Percentiles rank a stretch among this genome's conserved stretches.
Conservation (phyloP, 768 basidiomycete genomes). For the Podaxis rugospora region DNA sequence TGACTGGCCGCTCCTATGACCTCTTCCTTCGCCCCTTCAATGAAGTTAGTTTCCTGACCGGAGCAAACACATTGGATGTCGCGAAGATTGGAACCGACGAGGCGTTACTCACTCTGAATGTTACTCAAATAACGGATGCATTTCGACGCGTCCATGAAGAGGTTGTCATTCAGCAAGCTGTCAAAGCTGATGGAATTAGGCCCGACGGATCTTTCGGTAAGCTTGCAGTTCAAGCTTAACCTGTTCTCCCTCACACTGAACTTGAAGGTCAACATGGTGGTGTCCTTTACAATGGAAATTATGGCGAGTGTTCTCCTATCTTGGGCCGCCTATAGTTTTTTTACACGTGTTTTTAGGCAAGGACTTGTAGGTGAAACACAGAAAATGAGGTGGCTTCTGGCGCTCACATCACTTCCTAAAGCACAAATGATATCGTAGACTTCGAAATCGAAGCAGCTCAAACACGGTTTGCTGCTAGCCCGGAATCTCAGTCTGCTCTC, state of each 20-base stretch:
- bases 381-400: background rate
- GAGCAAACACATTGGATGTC: slow-evolving; percentile 65
- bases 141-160: slow-evolving; percentile 49
- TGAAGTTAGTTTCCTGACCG: slow-evolving; percentile 47
- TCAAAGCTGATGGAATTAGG: slow-evolving; percentile 58
- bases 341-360: slow-evolving; percentile 26
- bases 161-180: slow-evolving; percentile 40
- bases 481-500: slow-evolving; percentile 41
- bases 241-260: background rate
- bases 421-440: slow-evolving; percentile 57
- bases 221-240: background rate
- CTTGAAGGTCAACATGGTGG: slow-evolving; percentile 50
- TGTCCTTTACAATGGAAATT: slow-evolving; percentile 70
- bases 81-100: slow-evolving; percentile 57
- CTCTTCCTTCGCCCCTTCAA: slow-evolving; percentile 39
- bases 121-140: slow-evolving; percentile 42
- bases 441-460: slow-evolving; percentile 58
- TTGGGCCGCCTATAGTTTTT: background rate
- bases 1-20: slow-evolving; percentile 47
- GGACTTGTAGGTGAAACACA: slow-evolving; percentile 27
- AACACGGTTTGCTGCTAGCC: slow-evolving; percentile 49
- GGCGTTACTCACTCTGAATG: slow-evolving; percentile 37
- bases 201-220: slow-evolving; percentile 46
- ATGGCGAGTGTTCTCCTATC: slow-evolving; percentile 33
- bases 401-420: slow-evolving; percentile 16